These are phyloP conservation scores for Fusarium secorum DNA, from an alignment of 2,329 filamentous ascomycete genomes.

Conservation along the genomic window DNA sequence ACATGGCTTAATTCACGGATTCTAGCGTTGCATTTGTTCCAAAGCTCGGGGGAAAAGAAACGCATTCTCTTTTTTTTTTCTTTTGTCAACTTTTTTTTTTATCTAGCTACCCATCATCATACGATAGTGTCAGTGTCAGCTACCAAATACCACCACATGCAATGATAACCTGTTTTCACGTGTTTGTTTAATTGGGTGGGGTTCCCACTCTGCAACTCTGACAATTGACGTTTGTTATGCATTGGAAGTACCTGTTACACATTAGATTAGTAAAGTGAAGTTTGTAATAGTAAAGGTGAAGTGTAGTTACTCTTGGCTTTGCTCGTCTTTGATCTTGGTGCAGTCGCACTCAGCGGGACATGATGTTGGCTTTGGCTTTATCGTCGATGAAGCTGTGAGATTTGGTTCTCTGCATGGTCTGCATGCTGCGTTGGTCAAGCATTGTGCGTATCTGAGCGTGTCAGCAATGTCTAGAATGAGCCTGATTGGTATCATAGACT, in stretches of 20 bases:
- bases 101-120: neutral
- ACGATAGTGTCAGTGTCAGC: neutral
- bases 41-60: neutral
- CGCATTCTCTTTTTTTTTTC: neutral
- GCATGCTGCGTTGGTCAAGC: constrained; percentile 39
- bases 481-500: neutral
- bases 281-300: rapidly evolving
- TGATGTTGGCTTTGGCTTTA: neutral
- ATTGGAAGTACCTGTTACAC: constrained; percentile 45
- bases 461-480: too few relatives aligned
- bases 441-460: constrained; percentile 41
- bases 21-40: constrained; percentile 3
- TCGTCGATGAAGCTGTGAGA: constrained; percentile 6
- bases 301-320: constrained; percentile 42
- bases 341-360: constrained; percentile 37
- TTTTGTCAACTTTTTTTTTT: neutral
- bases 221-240: constrained; percentile 46
- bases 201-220: constrained; percentile 12
- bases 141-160: constrained; percentile 16
- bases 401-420: constrained; percentile 36
- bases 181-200: neutral
- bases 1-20: neutral
- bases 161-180: neutral
- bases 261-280: neutral
- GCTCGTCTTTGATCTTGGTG: constrained; percentile 34